Base-by-base conservation (phyloP, 345 rosid species). In the Excoecaria agallocha region DNA sequence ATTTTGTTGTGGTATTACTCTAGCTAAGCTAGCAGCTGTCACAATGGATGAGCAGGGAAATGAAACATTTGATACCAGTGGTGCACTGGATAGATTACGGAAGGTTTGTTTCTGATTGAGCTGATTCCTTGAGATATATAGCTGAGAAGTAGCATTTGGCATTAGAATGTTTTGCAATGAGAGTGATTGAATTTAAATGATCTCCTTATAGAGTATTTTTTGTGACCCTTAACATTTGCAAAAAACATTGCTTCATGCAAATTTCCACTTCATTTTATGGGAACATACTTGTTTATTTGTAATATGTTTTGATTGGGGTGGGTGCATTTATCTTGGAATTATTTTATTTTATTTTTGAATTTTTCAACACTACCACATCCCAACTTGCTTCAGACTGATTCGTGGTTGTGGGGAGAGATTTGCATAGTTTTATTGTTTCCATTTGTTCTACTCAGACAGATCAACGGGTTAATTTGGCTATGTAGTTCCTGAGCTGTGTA, bases 1-100 rank as follows among this genome's bases (percentile, higher is more conserved):
- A 30, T 95, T 95, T 89, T 84, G 90, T 72, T 86, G 91, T 76
- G 99, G 99, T 68, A 82, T 91, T 86, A 90, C 99, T 66, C 82
- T 95, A 75, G 99, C 98, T 68, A 95, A 89, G 84, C 93, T 95
- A 66, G 99, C 99, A 68, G 99, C 99, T 78, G 98, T 95, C 70
- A 95, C 99, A 57, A 89, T 86, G 88, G 99, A 95, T 85, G 99
- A 93, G 74, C 91, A 88, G 76, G 99, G 91, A 76, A 93, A 93
- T 77, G 99, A 95, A 87, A 95, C 97, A 56, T 95, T 95, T 81
- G 99, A 95, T 85, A 79, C 96, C 41, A 95, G 99, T 85, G 98
- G 99, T 71, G 99, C 99, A 77, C 77, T 91, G 84, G 98, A 95
- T 85, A 90, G 82, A 82, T 78, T 95, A 81, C 92, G 92, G 78